Evolutionary conservation across 495 filamentous ascomycete species (phyloP).

Genomic region (Amniculicola lignicola): DNA sequence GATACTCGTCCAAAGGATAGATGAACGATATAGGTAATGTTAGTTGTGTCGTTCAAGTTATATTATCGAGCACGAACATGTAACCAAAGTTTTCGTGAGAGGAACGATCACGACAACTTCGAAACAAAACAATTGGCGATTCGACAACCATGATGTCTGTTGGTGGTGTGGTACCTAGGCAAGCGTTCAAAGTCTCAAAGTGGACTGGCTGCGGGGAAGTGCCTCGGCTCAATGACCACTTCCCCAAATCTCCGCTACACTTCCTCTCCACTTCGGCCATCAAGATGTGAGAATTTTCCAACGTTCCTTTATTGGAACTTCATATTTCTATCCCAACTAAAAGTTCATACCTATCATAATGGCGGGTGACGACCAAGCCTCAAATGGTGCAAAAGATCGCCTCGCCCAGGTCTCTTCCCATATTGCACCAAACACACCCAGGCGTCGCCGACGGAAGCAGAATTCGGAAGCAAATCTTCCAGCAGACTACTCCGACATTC

Average conservation of each 20-base stretch:
- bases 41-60: too few species aligned
- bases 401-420: slow-evolving; percentile 30
- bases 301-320: slow-evolving; percentile 10
- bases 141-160: too few species aligned
- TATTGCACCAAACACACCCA: slow-evolving; percentile 19
- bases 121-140: too few species aligned
- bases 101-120: too few species aligned
- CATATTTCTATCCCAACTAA: background rate
- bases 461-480: slow-evolving; percentile 42
- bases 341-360: background rate
- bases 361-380: slow-evolving; percentile 13
- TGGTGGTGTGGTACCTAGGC: too few species aligned
- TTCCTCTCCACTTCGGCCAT: background rate
- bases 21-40: too few species aligned
- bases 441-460: slow-evolving; percentile 19
- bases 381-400: slow-evolving; percentile 23
- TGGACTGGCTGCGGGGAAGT: too few species aligned
- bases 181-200: too few species aligned
- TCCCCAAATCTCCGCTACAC: slow-evolving; percentile 4
- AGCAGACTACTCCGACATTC: slow-evolving; percentile 60
- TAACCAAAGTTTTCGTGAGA: too few species aligned
- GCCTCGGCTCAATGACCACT: slow-evolving; percentile 25
- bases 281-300: slow-evolving; percentile 19
- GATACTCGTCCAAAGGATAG: too few species aligned
- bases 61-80: too few species aligned